Evolutionary conservation across 1,139 yeast genomes (phyloP).

Genomic region (Keqinozyma sinolaborantium): DNA sequence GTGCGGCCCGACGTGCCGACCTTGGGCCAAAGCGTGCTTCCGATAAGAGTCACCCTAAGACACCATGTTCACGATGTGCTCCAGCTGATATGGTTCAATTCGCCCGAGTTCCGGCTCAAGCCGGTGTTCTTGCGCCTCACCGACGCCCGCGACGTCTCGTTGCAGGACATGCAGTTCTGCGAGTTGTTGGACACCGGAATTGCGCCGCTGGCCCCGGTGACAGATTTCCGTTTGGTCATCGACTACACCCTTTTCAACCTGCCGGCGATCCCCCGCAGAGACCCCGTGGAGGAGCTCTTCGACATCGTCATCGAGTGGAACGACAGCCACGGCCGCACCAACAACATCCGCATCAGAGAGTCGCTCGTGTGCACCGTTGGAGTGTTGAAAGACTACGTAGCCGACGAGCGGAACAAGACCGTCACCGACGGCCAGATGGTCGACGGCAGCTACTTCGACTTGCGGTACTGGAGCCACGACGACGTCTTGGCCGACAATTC

Average conservation of each 20-base stretch:
- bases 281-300: slow-evolving; percentile 21
- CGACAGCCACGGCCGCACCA: slow-evolving; percentile 8
- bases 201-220: slow-evolving; percentile 5
- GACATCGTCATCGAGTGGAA: slow-evolving; percentile 19
- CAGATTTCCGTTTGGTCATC: slow-evolving; percentile 14
- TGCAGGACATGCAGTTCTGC: slow-evolving; percentile 11
- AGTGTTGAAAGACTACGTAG: slow-evolving; percentile 17
- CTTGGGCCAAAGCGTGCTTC: slow-evolving; percentile 5
- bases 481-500: slow-evolving; percentile 11
- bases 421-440: slow-evolving; percentile 5
- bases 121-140: slow-evolving; percentile 20
- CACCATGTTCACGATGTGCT: slow-evolving; percentile 21
- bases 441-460: slow-evolving; percentile 11
- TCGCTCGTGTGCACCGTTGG: slow-evolving; percentile 20
- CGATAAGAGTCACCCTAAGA: slow-evolving; percentile 16
- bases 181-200: slow-evolving; percentile 12
- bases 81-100: slow-evolving; percentile 27
- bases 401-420: slow-evolving; percentile 12
- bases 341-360: slow-evolving; percentile 17
- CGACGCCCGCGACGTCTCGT: slow-evolving; percentile 4
- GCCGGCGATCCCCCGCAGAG: slow-evolving; percentile 17
- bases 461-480: slow-evolving; percentile 11
- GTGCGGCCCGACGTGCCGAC: slow-evolving; percentile 1
- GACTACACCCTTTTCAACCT: slow-evolving; percentile 20
- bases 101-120: slow-evolving; percentile 17